Conservation (phyloP, 2,329 filamentous ascomycete genomes). For the Pyrenochaeta sp. region DNA sequence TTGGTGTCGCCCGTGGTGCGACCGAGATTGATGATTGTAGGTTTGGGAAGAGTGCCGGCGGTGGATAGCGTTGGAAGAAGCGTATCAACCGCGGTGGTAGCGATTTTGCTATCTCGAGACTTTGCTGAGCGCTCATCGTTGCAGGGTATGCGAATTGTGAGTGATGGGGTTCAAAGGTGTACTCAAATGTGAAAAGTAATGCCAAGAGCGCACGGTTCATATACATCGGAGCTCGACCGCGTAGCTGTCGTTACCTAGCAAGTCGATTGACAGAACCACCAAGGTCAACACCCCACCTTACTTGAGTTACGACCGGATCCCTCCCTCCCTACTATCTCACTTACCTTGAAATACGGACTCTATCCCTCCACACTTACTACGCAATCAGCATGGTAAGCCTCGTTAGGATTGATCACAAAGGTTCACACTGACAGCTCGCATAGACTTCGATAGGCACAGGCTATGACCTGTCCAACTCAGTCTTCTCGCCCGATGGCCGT, state of each 20-base stretch:
- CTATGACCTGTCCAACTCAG: constrained; percentile 99
- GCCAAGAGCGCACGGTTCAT: constrained; percentile 1
- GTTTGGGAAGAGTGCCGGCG: constrained; percentile 59
- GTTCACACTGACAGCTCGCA: constrained; percentile 28
- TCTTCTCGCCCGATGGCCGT: constrained; percentile 98
- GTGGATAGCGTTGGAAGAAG: constrained; percentile 92
- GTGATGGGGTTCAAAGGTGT: neutral
- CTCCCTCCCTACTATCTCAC: neutral
- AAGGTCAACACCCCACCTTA: neutral
- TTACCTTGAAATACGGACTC: neutral
- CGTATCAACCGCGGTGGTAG: constrained; percentile 80
- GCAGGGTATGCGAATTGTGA: neutral
- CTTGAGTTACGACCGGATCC: neutral
- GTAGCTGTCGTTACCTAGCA: constrained; percentile 1
- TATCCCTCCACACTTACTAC: constrained; percentile 2
- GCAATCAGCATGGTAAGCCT: constrained; percentile 41
- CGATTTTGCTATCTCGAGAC: constrained; percentile 68
- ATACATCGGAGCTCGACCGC: neutral
- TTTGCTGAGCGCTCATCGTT: constrained; percentile 41
- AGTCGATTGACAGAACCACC: neutral
- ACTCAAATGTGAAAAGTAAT: neutral
- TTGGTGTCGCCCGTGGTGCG: constrained; percentile 25
- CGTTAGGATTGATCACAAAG: constrained; percentile 14
- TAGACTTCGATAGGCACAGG: constrained; percentile 99
- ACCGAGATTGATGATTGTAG: constrained; percentile 28